A percentile compares a stretch with the other conserved stretches of the same genome.
phyloP scores from a whole-genome alignment of 2,329 filamentous ascomycete genomes.

The Fusarium citri region DNA sequence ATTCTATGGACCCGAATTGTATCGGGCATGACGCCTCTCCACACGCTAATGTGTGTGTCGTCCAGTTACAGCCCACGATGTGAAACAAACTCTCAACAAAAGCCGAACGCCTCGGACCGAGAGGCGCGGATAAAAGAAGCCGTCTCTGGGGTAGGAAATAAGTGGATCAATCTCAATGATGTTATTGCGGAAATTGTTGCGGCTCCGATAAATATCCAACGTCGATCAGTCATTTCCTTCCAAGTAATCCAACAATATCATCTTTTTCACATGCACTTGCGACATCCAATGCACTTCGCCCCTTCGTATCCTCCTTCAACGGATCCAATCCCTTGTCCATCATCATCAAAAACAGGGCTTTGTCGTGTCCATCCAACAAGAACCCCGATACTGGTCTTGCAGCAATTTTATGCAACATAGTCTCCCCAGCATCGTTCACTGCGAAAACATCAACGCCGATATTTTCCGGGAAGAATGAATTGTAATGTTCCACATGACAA shows the following conservation, averaged over 20 bases:
- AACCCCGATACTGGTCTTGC: not conserved
- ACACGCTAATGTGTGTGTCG: not conserved
- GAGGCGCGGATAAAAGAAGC: not conserved
- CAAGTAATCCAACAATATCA: conserved; percentile 30
- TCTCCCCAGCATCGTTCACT: conserved; percentile 30
- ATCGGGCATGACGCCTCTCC: not conserved
- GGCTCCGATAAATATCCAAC: not conserved
- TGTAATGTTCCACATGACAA: conserved; percentile 31
- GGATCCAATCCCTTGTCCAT: conserved; percentile 37
- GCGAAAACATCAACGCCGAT: conserved; percentile 29
- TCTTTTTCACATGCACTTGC: conserved; percentile 41
- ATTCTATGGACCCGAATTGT: conserved; percentile 4
- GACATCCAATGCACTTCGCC: conserved; percentile 40
- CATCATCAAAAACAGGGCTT: conserved; percentile 27
- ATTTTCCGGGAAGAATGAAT: conserved; percentile 24
- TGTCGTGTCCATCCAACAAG: conserved; percentile 21
- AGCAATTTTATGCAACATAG: conserved; percentile 31
- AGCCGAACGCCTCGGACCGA: conserved; percentile 19
- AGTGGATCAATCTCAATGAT: not conserved
- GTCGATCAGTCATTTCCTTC: conserved; percentile 6
- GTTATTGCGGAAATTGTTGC: not conserved
- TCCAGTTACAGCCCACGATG: not conserved
- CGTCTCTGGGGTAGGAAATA: not conserved
- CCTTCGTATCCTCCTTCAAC: conserved; percentile 34
- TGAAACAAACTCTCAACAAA: conserved; percentile 7